Evolutionary conservation across 2,329 filamentous ascomycete genomes (phyloP).

Genomic region (Bipolaris zeicola): DNA sequence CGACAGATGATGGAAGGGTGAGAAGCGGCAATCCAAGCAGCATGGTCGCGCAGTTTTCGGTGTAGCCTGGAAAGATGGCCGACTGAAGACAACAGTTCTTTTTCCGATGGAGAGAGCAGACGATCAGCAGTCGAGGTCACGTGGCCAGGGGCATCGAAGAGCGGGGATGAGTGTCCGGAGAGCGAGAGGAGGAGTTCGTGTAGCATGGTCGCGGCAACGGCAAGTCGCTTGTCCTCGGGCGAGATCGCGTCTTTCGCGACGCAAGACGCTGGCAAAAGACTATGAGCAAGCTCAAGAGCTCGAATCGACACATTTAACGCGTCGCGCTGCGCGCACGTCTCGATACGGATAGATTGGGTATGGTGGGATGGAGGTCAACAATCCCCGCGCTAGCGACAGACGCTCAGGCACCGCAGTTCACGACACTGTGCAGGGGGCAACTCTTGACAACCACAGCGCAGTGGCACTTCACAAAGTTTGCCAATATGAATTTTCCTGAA

Average conservation of each 20-base stretch:
- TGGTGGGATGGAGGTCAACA: constrained; percentile 17
- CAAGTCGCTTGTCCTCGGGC: constrained; percentile 10
- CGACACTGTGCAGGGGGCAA: background rate
- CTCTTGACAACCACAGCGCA: background rate
- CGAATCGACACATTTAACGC: constrained; percentile 46
- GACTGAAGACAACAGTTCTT: constrained; percentile 77
- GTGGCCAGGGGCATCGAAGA: constrained; percentile 65
- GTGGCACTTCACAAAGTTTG: background rate
- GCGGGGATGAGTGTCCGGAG: constrained; percentile 88
- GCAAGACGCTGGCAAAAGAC: constrained; percentile 33
- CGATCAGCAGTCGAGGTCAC: constrained; percentile 48
- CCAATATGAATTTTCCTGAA: background rate
- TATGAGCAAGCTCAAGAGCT: constrained; percentile 44
- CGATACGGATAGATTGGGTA: constrained; percentile 18
- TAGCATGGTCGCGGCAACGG: constrained; percentile 69
- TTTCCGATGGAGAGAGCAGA: constrained; percentile 75
- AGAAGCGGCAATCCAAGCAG: constrained; percentile 68
- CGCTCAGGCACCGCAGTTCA: background rate
- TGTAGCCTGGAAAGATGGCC: constrained; percentile 80
- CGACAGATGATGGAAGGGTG: constrained; percentile 86
- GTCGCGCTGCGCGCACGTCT: constrained; percentile 24
- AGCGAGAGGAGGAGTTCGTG: constrained; percentile 98
- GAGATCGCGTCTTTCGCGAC: constrained; percentile 18
- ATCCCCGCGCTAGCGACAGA: constrained; percentile 12
- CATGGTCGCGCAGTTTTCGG: constrained; percentile 70